A percentile compares a stretch with the other conserved stretches of the same genome.
Evolutionary conservation across 1,139 yeast species (phyloP).

Genomic region (Saccharomyces pastorianus): DNA sequence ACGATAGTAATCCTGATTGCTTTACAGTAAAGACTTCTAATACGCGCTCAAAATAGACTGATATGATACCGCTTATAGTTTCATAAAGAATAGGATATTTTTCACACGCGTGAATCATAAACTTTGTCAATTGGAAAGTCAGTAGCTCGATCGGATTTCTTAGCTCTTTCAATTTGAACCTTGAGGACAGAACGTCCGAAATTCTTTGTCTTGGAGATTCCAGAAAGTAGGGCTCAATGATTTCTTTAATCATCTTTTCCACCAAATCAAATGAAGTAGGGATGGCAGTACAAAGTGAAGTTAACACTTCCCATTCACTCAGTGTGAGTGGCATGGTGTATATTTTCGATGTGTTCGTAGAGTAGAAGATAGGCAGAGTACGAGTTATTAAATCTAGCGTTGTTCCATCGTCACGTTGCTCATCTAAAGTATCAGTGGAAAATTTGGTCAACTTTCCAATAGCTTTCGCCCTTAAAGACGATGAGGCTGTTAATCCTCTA

Average conservation of each 20-base stretch:
- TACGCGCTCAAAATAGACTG: constrained; percentile 6
- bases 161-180: constrained; percentile 40
- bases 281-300: constrained; percentile 50
- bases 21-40: constrained; percentile 15
- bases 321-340: constrained; percentile 39
- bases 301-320: constrained; percentile 62
- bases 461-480: constrained; percentile 49
- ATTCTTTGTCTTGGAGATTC: constrained; percentile 51
- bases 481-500: constrained; percentile 17
- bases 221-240: constrained; percentile 50
- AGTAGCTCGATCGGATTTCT: constrained; percentile 37
- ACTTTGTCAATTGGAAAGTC: constrained; percentile 30
- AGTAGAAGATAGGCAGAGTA: constrained; percentile 24
- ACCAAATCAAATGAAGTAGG: constrained; percentile 45
- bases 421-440: constrained; percentile 29
- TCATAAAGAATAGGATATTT: constrained; percentile 28
- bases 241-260: constrained; percentile 38
- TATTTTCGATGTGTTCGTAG: constrained; percentile 22
- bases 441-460: constrained; percentile 42
- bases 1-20: constrained; percentile 25
- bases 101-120: constrained; percentile 30
- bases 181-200: constrained; percentile 40
- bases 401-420: constrained; percentile 10
- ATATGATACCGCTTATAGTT: background rate
- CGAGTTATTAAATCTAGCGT: constrained; percentile 18